phyloP scores from a whole-genome alignment of 352 stramenopile genomes.

The Globisporangium sylvaticum region DNA sequence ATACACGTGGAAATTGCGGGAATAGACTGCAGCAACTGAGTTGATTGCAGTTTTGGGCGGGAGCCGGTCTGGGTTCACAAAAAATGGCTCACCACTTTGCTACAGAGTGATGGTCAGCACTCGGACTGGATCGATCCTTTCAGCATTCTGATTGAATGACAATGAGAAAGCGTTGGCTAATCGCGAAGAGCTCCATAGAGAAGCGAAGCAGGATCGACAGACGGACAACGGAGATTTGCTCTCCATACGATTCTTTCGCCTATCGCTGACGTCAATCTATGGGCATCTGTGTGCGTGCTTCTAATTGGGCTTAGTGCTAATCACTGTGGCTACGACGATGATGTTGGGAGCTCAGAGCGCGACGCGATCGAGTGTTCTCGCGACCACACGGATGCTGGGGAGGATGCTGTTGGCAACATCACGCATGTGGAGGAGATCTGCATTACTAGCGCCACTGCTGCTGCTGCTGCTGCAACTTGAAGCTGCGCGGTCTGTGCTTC shows the following conservation, averaged over 20 bases:
- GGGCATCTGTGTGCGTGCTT: background rate
- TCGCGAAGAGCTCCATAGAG: conserved; percentile 5
- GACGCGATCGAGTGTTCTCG: conserved; percentile 29
- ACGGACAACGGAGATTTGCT: background rate
- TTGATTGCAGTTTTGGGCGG: background rate
- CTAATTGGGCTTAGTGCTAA: background rate
- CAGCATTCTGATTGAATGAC: too few relatives aligned
- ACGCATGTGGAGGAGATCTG: too few relatives aligned
- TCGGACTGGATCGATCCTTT: conserved; percentile 8
- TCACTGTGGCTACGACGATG: background rate
- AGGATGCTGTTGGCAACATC: background rate
- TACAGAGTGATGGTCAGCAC: background rate
- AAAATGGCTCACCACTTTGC: background rate
- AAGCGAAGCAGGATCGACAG: background rate
- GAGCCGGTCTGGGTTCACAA: background rate
- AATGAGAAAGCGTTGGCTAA: background rate
- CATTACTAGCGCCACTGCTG: conserved; percentile 3
- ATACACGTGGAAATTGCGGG: too few relatives aligned
- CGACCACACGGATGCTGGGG: conserved; percentile 4
- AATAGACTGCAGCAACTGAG: background rate
- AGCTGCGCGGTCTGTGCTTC: conserved; percentile 10
- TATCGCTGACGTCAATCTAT: background rate
- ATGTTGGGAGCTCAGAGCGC: conserved; percentile 22
- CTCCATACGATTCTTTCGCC: background rate
- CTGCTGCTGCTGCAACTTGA: conserved; percentile 17